Percentiles rank a stretch among this genome's conserved stretches.
Evolutionary conservation across 805 yeast genomes (phyloP).

Genomic region (Starmerella apicola): DNA sequence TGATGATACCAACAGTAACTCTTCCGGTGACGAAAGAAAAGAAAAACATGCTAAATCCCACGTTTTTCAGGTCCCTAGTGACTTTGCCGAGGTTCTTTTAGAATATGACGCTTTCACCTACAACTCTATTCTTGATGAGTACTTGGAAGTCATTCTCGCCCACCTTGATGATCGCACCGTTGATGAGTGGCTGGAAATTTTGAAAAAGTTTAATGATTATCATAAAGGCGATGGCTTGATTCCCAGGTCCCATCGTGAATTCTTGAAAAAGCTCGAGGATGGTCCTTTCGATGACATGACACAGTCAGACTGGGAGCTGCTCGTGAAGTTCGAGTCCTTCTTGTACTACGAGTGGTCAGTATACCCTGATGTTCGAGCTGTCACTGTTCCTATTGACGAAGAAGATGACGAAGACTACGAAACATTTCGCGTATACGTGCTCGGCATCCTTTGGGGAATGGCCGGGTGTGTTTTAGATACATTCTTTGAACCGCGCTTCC

Average conservation of each 20-base stretch:
- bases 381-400: slow-evolving; percentile 42
- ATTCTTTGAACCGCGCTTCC: slow-evolving; percentile 45
- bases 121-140: slow-evolving; percentile 3
- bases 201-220: slow-evolving; percentile 31
- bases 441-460: slow-evolving; percentile 40
- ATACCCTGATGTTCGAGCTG: slow-evolving; percentile 49
- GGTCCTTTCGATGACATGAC: slow-evolving; percentile 10
- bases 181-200: slow-evolving; percentile 32
- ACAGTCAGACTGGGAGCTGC: slow-evolving; percentile 21
- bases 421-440: slow-evolving; percentile 39
- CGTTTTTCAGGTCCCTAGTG: neutral
- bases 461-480: slow-evolving; percentile 44
- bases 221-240: slow-evolving; percentile 40
- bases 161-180: slow-evolving; percentile 22
- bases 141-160: slow-evolving; percentile 11
- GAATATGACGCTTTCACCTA: neutral
- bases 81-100: neutral
- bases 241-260: slow-evolving; percentile 30
- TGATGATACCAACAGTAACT: neutral
- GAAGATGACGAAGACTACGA: slow-evolving; percentile 33
- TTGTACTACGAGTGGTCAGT: slow-evolving; percentile 37
- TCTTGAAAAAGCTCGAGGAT: slow-evolving; percentile 25
- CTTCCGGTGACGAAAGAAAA: neutral
- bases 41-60: neutral
- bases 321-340: slow-evolving; percentile 33